Evolutionary conservation across 257 asterid species (phyloP).

Genomic region (Oldenlandia corymbosa): DNA sequence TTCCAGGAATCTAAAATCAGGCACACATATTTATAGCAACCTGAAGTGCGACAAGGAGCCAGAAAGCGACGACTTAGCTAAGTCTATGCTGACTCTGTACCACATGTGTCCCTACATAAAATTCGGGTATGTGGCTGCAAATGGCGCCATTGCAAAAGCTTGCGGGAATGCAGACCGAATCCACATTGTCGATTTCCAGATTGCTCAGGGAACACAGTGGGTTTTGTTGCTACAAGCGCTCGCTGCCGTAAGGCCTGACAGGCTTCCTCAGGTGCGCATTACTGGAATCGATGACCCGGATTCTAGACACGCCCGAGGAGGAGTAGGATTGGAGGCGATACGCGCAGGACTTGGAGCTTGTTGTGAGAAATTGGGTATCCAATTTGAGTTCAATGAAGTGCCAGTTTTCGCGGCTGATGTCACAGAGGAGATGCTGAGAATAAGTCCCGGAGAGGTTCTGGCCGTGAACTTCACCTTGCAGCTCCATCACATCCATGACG

Average conservation of each 20-base stretch:
- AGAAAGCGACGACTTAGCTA: slow-evolving; percentile 54
- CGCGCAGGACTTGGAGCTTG: slow-evolving; percentile 47
- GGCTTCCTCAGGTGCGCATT: slow-evolving; percentile 79
- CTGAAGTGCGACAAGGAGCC: slow-evolving; percentile 79
- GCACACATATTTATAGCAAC: slow-evolving; percentile 65
- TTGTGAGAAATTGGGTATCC: slow-evolving; percentile 63
- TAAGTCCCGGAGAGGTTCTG: slow-evolving; percentile 72
- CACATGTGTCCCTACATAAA: slow-evolving; percentile 88
- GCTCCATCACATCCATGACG: slow-evolving; percentile 91
- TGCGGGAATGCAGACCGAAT: slow-evolving; percentile 68
- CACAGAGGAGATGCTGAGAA: slow-evolving; percentile 55
- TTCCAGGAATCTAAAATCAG: slow-evolving; percentile 76
- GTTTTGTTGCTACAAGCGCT: slow-evolving; percentile 83
- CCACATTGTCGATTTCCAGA: slow-evolving; percentile 86
- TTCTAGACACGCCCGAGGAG: slow-evolving; percentile 76
- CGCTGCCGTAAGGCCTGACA: slow-evolving; percentile 87
- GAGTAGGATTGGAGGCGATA: slow-evolving; percentile 43
- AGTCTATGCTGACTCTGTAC: slow-evolving; percentile 76
- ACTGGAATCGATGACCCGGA: slow-evolving; percentile 93
- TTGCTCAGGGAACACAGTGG: slow-evolving; percentile 93
- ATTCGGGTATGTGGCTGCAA: slow-evolving; percentile 95
- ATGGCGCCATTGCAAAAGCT: slow-evolving; percentile 90
- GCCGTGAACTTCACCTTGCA: slow-evolving; percentile 82
- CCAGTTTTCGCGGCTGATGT: slow-evolving; percentile 72
- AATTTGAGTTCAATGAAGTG: slow-evolving; percentile 66